A percentile compares a stretch with the other conserved stretches of the same genome.
phyloP scores from a whole-genome alignment of 305 asterid genomes.

The Andrographis paniculata region DNA sequence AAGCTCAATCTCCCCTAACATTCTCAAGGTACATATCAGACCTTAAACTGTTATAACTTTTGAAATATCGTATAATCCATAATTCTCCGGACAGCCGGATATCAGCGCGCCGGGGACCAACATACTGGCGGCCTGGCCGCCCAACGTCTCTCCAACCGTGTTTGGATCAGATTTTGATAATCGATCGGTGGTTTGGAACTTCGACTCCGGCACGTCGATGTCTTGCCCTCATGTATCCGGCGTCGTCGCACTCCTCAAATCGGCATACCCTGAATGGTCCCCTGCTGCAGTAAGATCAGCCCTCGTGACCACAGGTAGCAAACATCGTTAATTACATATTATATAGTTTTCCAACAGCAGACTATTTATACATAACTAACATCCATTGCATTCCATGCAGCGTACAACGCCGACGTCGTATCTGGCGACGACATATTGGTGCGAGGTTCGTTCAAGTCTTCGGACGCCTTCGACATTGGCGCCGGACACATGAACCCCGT shows the following conservation, averaged over 20 bases:
- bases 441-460: constrained; percentile 30
- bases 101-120: constrained; percentile 55
- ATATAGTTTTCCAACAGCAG: too few species aligned
- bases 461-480: constrained; percentile 51
- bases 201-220: constrained; percentile 60
- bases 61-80: background rate
- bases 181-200: constrained; percentile 42
- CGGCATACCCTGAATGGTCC: constrained; percentile 56
- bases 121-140: constrained; percentile 62
- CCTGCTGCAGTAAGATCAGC: constrained; percentile 64
- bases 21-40: constrained; percentile 45
- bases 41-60: background rate
- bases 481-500: constrained; percentile 48
- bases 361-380: too few species aligned
- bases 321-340: too few species aligned
- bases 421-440: constrained; percentile 33
- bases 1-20: constrained; percentile 53
- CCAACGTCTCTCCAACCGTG: constrained; percentile 29
- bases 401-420: constrained; percentile 41
- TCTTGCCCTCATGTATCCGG: constrained; percentile 70
- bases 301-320: constrained; percentile 47
- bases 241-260: constrained; percentile 45
- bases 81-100: constrained; percentile 37
- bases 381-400: constrained; percentile 26
- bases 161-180: constrained; percentile 20